Conservation (phyloP, 352 stramenopile species). For the Globisporangium viniferum region DNA sequence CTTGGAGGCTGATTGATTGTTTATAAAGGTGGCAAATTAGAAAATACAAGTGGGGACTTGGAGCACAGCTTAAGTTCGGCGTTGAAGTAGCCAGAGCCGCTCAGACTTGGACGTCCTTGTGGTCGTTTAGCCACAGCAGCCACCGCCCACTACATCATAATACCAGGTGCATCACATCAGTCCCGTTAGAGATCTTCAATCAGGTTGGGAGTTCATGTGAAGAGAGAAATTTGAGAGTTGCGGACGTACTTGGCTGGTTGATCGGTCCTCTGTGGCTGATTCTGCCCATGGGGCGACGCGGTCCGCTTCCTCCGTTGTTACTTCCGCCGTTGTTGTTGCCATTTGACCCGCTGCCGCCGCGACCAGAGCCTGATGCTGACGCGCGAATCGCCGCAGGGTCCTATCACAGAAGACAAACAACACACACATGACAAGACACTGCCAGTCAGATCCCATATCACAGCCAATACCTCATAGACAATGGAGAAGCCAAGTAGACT, state of each 20-base stretch:
- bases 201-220: neutral
- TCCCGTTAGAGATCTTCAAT: neutral
- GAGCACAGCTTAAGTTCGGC: constrained; percentile 9
- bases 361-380: constrained; percentile 12
- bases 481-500: neutral
- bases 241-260: constrained; percentile 51
- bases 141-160: constrained; percentile 37
- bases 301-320: constrained; percentile 16
- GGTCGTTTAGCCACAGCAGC: constrained; percentile 43
- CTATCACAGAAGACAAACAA: constrained; percentile 16
- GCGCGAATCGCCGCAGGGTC: constrained; percentile 37
- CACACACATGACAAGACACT: constrained; percentile 6
- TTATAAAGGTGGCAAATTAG: neutral
- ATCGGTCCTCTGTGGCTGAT: constrained; percentile 49
- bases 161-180: neutral
- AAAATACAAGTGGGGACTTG: constrained; percentile 1
- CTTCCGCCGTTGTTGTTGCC: neutral
- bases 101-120: neutral
- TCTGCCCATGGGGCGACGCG: constrained; percentile 53
- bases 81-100: neutral
- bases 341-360: neutral
- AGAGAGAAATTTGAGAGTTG: neutral
- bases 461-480: neutral
- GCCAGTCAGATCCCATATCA: neutral
- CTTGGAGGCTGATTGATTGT: neutral